These are phyloP conservation scores for Tetragonia tetragonoides DNA, from an alignment of 148 eudicot genomes.

Conservation along the genomic window DNA sequence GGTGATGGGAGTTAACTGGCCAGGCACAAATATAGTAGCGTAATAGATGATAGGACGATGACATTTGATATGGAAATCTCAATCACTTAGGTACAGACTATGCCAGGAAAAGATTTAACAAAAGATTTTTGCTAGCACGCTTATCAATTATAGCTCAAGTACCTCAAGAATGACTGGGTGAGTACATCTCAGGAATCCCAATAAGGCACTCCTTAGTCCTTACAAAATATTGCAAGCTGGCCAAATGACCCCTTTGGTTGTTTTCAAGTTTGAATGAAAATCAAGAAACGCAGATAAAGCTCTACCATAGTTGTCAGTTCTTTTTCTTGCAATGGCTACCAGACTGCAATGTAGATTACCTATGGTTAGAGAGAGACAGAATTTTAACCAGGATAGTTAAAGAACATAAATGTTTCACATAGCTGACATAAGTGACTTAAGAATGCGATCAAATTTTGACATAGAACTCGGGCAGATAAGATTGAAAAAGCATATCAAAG, in stretches of 20 bases:
- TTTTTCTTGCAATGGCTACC: conserved; percentile 74
- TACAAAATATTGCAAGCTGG: conserved; percentile 80
- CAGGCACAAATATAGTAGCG: not conserved
- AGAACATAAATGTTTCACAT: not conserved
- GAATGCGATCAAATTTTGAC: not conserved
- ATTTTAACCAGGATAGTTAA: not conserved
- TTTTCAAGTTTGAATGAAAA: conserved; percentile 57
- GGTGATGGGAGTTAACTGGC: not conserved
- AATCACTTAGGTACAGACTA: not conserved
- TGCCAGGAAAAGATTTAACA: not conserved
- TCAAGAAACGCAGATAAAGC: conserved; percentile 67
- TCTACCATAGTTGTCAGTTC: conserved; percentile 56
- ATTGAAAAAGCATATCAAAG: not conserved
- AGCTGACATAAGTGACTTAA: not conserved
- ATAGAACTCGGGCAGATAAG: not conserved
- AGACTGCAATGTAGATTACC: conserved; percentile 53
- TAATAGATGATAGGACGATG: not conserved
- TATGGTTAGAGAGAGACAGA: conserved; percentile 22
- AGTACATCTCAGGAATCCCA: conserved; percentile 85
- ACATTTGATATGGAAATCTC: not conserved
- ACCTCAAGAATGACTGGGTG: conserved; percentile 75
- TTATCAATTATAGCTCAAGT: conserved; percentile 9
- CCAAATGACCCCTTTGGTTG: conserved; percentile 54
- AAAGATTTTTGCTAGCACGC: not conserved
- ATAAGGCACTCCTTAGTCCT: conserved; percentile 78